These are phyloP conservation scores for Anthoceros angustus DNA, from an alignment of 225 moss, liverwort and hornwort genomes.

Conservation along the genomic window DNA sequence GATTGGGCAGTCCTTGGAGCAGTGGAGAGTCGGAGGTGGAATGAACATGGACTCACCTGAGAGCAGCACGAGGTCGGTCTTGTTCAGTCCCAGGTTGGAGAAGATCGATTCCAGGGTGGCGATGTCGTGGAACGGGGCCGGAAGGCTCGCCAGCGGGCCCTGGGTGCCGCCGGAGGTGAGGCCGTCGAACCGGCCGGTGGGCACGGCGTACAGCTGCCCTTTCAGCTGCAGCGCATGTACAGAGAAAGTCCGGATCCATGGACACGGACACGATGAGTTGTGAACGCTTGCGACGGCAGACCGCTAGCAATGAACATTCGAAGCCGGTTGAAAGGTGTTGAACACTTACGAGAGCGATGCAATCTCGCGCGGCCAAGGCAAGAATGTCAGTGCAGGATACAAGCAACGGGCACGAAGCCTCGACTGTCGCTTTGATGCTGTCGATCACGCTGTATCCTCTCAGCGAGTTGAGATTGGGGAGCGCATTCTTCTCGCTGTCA, in stretches of 20 bases:
- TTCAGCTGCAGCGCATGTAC: neutral
- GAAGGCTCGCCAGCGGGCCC: neutral
- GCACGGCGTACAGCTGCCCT: neutral
- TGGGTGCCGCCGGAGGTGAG: neutral
- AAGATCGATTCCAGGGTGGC: neutral
- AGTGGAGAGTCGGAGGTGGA: neutral
- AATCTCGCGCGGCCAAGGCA: conserved; percentile 6
- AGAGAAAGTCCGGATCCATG: neutral
- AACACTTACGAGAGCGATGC: conserved; percentile 2
- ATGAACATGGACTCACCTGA: neutral
- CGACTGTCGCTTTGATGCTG: conserved; percentile 3
- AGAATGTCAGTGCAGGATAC: conserved; percentile 9
- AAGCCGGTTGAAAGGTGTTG: neutral
- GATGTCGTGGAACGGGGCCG: conserved; percentile 1
- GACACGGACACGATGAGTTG: neutral
- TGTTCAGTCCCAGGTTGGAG: neutral
- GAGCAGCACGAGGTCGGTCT: neutral
- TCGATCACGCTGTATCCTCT: conserved; percentile 8
- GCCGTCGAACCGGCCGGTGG: neutral
- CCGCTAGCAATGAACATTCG: neutral
- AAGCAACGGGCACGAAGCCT: conserved; percentile 3
- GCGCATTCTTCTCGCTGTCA: conserved; percentile 6
- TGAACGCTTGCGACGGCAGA: no score
- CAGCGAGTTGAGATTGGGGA: conserved; percentile 1
- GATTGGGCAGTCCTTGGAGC: neutral